Evolutionary conservation across 331 rosid genomes (phyloP).

Genomic region (Quercus lobata): DNA sequence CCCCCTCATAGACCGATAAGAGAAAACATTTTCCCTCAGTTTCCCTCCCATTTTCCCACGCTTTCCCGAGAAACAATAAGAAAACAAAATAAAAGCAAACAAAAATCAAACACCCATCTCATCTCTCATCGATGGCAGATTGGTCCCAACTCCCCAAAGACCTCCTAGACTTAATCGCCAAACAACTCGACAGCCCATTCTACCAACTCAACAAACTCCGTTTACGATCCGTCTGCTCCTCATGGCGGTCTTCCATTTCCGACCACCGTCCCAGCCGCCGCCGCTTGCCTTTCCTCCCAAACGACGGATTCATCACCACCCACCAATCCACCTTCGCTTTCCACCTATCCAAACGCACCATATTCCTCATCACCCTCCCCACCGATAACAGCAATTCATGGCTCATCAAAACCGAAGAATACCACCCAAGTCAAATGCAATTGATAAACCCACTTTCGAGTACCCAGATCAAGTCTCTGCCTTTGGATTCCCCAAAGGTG

Average conservation of each 20-base stretch:
- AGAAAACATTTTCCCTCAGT: neutral
- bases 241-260: constrained; percentile 49
- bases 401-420: constrained; percentile 46
- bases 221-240: constrained; percentile 60
- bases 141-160: constrained; percentile 62
- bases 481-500: constrained; percentile 27
- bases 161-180: constrained; percentile 40
- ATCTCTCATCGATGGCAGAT: constrained; percentile 36
- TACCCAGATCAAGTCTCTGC: constrained; percentile 18
- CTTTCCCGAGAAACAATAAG: neutral
- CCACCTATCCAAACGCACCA: constrained; percentile 44
- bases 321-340: constrained; percentile 31
- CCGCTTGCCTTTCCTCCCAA: constrained; percentile 45
- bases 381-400: constrained; percentile 15
- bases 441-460: constrained; percentile 48
- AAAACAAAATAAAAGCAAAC: neutral
- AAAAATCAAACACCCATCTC: neutral
- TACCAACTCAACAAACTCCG: constrained; percentile 39
- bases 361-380: constrained; percentile 24
- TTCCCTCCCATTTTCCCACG: neutral
- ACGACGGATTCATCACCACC: constrained; percentile 27
- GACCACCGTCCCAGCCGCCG: constrained; percentile 16
- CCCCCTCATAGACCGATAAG: too few species aligned
- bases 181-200: constrained; percentile 32
- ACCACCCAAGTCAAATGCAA: constrained; percentile 13